phyloP scores from a whole-genome alignment of 2,329 filamentous ascomycete species.

The Colletotrichum truncatum region DNA sequence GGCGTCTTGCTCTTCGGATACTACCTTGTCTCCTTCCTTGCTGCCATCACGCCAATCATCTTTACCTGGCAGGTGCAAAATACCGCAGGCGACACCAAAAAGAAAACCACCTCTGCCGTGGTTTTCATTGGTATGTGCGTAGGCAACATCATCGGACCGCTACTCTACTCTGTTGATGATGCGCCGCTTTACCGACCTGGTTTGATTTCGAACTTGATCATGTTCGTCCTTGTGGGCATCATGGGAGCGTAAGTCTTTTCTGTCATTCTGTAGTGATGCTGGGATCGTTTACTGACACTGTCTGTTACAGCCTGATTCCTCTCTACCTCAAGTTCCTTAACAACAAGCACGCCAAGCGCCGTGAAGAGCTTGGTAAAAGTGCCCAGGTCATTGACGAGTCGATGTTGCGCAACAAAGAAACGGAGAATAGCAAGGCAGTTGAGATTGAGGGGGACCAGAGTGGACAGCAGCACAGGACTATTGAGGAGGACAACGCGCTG shows the following conservation, averaged over 20 bases:
- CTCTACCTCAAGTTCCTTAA: slow-evolving; percentile 64
- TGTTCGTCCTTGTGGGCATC: slow-evolving; percentile 68
- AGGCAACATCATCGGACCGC: slow-evolving; percentile 73
- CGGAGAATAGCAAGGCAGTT: slow-evolving; percentile 31
- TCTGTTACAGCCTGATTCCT: slow-evolving; percentile 37
- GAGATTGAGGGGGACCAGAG: slow-evolving; percentile 34
- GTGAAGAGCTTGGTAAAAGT: slow-evolving; percentile 66
- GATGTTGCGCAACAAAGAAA: slow-evolving; percentile 25
- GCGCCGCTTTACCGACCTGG: slow-evolving; percentile 65
- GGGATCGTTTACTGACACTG: neutral
- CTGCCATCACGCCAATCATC: slow-evolving; percentile 60
- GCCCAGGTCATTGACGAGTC: slow-evolving; percentile 19
- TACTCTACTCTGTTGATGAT: slow-evolving; percentile 69
- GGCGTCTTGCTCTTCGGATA: slow-evolving; percentile 60
- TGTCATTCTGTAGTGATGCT: rapidly evolving
- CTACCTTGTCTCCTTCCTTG: slow-evolving; percentile 48
- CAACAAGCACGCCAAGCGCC: slow-evolving; percentile 59
- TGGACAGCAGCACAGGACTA: slow-evolving; percentile 24
- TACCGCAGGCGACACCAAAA: slow-evolving; percentile 75
- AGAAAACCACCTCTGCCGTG: slow-evolving; percentile 71
- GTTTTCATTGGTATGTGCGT: slow-evolving; percentile 72
- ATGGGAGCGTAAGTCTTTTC: slow-evolving; percentile 40
- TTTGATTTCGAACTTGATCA: slow-evolving; percentile 65
- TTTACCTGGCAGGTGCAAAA: slow-evolving; percentile 71
- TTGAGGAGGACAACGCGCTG: slow-evolving; percentile 52